These are phyloP conservation scores for Triangularia verruculosa DNA, from an alignment of 2,329 filamentous ascomycete genomes.

Conservation along the genomic window DNA sequence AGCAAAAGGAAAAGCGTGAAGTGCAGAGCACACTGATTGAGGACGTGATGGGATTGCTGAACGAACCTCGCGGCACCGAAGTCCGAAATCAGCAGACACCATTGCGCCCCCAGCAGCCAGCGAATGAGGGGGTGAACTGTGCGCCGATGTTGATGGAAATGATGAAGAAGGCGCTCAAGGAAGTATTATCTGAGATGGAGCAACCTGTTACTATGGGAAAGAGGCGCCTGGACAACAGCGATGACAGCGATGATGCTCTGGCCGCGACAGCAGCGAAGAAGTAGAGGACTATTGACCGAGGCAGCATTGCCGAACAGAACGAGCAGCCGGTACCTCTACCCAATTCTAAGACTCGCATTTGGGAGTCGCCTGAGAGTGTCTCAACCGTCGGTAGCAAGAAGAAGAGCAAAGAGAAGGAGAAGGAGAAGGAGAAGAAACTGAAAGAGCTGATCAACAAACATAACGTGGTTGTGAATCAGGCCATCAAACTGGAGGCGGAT, in stretches of 20 bases:
- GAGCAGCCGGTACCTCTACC: not conserved
- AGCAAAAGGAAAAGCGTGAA: not conserved
- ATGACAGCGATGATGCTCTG: not conserved
- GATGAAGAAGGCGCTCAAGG: not conserved
- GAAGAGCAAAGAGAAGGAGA: not conserved
- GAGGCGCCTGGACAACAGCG: not conserved
- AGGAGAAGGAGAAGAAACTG: not conserved
- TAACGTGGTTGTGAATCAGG: not conserved
- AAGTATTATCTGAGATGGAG: not conserved
- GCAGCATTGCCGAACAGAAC: not conserved
- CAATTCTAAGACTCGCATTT: not conserved
- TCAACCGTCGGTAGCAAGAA: not conserved
- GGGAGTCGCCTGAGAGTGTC: not conserved
- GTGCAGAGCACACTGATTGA: not conserved
- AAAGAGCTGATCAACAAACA: not conserved
- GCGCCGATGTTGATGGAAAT: not conserved
- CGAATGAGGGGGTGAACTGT: not conserved
- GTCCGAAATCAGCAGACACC: not conserved
- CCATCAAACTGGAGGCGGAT: not conserved
- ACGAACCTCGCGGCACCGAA: not conserved
- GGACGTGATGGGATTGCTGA: not conserved
- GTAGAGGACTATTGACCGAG: not conserved
- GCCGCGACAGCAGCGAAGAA: not conserved
- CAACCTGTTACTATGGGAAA: not conserved
- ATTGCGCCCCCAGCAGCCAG: not conserved